Percentiles rank a stretch among this genome's conserved stretches.
Conservation (phyloP, 164 flowering plant species). For the Aristolochia californica region DNA sequence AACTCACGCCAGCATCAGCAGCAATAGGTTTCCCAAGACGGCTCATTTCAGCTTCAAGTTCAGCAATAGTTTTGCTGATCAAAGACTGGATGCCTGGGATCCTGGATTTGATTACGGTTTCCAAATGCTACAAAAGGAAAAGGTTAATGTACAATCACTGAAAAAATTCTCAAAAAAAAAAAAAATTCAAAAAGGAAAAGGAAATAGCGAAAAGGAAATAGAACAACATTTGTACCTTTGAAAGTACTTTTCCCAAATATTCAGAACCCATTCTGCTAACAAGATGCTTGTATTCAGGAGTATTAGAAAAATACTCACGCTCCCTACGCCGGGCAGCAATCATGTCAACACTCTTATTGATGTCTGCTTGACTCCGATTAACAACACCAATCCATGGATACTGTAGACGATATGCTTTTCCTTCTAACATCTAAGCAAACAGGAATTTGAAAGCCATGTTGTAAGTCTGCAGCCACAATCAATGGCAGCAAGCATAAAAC, state of each 20-base stretch:
- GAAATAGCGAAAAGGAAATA: neutral
- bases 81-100: constrained; percentile 81
- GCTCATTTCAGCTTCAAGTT: constrained; percentile 58
- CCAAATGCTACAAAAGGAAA: constrained; percentile 53
- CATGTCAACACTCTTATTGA: constrained; percentile 83
- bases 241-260: constrained; percentile 72
- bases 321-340: constrained; percentile 83
- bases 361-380: constrained; percentile 81
- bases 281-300: constrained; percentile 76
- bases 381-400: constrained; percentile 88
- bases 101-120: constrained; percentile 65
- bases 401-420: constrained; percentile 54
- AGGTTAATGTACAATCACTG: neutral
- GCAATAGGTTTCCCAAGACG: constrained; percentile 80
- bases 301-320: constrained; percentile 57
- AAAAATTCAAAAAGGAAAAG: neutral
- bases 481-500: too few relatives aligned
- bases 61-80: constrained; percentile 51
- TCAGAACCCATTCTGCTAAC: constrained; percentile 78
- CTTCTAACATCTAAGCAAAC: constrained; percentile 54
- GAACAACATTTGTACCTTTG: constrained; percentile 35
- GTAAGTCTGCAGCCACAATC: too few relatives aligned
- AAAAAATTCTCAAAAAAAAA: neutral
- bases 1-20: constrained; percentile 70
- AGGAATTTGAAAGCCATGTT: too few relatives aligned